Conservation (phyloP, 1,139 yeast genomes). For the Diutina rugosa region DNA sequence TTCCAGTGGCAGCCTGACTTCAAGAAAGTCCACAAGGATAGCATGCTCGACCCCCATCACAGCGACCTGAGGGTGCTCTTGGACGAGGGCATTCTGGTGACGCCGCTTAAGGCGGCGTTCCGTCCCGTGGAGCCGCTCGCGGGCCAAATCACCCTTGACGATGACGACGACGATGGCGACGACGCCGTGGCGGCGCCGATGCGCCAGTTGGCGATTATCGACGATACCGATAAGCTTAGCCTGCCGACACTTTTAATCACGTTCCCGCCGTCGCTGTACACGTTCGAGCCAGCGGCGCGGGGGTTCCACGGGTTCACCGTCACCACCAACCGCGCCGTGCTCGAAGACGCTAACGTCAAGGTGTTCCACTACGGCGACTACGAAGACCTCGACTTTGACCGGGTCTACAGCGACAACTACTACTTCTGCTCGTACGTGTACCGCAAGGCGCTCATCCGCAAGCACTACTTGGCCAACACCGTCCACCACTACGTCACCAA, state of each 20-base stretch:
- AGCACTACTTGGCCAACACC: constrained; percentile 77
- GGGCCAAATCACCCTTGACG: constrained; percentile 39
- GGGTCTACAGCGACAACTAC: constrained; percentile 21
- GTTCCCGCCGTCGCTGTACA: background rate
- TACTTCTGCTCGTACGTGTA: constrained; percentile 72
- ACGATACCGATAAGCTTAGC: constrained; percentile 7
- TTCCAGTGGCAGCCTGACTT: constrained; percentile 84
- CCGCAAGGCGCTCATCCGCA: constrained; percentile 78
- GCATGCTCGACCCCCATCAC: constrained; percentile 37
- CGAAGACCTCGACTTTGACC: constrained; percentile 75
- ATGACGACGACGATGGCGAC: constrained; percentile 7
- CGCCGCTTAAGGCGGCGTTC: constrained; percentile 74
- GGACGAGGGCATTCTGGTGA: constrained; percentile 51
- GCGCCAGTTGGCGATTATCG: constrained; percentile 39
- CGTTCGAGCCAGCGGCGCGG: background rate
- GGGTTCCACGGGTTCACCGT: background rate
- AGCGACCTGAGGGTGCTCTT: constrained; percentile 44
- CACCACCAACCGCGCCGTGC: background rate
- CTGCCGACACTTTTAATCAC: background rate
- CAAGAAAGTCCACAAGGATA: constrained; percentile 49
- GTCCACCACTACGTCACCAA: constrained; percentile 63
- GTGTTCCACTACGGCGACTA: constrained; percentile 80
- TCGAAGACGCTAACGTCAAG: constrained; percentile 7
- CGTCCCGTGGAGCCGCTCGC: constrained; percentile 35
- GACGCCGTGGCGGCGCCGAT: constrained; percentile 25